Percentiles rank a stretch among this genome's conserved stretches.
Evolutionary conservation across 1,139 yeast species (phyloP).

Genomic region (Sugiyamaella japonica): DNA sequence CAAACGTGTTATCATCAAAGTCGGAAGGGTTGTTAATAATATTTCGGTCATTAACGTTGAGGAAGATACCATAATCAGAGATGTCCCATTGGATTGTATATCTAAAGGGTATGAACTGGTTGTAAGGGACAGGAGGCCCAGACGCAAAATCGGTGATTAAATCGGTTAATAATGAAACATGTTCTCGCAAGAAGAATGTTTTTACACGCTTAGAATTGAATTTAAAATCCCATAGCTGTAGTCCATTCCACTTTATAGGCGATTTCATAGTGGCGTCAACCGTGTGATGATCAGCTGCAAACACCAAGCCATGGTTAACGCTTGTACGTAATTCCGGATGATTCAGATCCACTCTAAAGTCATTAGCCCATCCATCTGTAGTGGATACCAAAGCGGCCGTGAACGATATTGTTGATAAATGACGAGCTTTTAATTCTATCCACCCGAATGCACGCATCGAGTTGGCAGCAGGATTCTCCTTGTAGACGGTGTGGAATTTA

Average conservation of each 20-base stretch:
- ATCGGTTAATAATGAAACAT: slow-evolving; percentile 71
- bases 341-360: slow-evolving; percentile 49
- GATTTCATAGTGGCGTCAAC: slow-evolving; percentile 59
- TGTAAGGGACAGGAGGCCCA: slow-evolving; percentile 71
- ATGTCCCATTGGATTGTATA: slow-evolving; percentile 64
- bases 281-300: slow-evolving; percentile 60
- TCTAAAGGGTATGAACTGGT: slow-evolving; percentile 67
- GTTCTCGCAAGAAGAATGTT: slow-evolving; percentile 79
- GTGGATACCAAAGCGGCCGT: slow-evolving; percentile 57
- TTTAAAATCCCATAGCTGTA: slow-evolving; percentile 64
- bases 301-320: slow-evolving; percentile 81
- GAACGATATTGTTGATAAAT: slow-evolving; percentile 52
- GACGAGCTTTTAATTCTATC: slow-evolving; percentile 70
- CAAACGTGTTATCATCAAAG: slow-evolving; percentile 71
- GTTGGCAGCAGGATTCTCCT: slow-evolving; percentile 41
- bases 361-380: slow-evolving; percentile 60
- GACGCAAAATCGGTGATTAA: slow-evolving; percentile 72
- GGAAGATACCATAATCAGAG: slow-evolving; percentile 57
- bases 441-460: slow-evolving; percentile 77
- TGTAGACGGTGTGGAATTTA: slow-evolving; percentile 38
- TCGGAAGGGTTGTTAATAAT: slow-evolving; percentile 88
- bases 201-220: slow-evolving; percentile 55
- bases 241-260: slow-evolving; percentile 83
- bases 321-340: slow-evolving; percentile 73
- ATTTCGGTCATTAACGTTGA: slow-evolving; percentile 84